Conservation (phyloP, 2,329 filamentous ascomycete species). For the Alternaria incomplexa region DNA sequence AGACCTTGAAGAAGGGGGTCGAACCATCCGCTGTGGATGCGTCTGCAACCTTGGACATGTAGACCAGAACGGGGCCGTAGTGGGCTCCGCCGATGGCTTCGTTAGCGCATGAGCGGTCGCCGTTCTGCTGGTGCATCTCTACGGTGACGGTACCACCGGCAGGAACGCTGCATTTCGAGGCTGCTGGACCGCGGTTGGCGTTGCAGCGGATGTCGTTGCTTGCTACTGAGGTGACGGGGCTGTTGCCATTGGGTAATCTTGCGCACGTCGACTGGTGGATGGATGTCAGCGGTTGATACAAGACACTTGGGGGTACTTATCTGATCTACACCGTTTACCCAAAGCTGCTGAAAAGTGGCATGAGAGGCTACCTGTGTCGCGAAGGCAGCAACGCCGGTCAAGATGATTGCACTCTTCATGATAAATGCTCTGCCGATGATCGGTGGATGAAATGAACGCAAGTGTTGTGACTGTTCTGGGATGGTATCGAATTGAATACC, state of each 20-base stretch:
- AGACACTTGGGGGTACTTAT: constrained; percentile 13
- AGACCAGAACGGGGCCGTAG: constrained; percentile 44
- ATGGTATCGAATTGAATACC: not conserved
- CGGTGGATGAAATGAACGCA: not conserved
- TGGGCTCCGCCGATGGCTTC: constrained; percentile 45
- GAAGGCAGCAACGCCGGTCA: constrained; percentile 27
- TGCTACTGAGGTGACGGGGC: constrained; percentile 55
- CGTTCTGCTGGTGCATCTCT: constrained; percentile 58
- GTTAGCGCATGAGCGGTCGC: constrained; percentile 58
- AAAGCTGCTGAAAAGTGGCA: constrained; percentile 42
- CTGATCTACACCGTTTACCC: constrained; percentile 40
- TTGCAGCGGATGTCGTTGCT: constrained; percentile 60
- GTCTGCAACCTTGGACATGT: constrained; percentile 53
- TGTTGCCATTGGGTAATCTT: constrained; percentile 46
- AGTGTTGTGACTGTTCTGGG: not conserved
- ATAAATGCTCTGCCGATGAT: not conserved
- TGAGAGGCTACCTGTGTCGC: constrained; percentile 38
- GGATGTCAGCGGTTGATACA: constrained; percentile 4
- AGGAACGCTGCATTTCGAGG: constrained; percentile 54
- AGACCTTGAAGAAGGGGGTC: constrained; percentile 64
- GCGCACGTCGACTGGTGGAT: constrained; percentile 29
- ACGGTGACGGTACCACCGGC: constrained; percentile 57
- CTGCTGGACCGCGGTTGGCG: constrained; percentile 31
- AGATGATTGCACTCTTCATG: constrained; percentile 7
- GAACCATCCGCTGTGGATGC: constrained; percentile 59